Evolutionary conservation across 2,329 filamentous ascomycete genomes (phyloP).

Genomic region (Diaporthe vaccinii): DNA sequence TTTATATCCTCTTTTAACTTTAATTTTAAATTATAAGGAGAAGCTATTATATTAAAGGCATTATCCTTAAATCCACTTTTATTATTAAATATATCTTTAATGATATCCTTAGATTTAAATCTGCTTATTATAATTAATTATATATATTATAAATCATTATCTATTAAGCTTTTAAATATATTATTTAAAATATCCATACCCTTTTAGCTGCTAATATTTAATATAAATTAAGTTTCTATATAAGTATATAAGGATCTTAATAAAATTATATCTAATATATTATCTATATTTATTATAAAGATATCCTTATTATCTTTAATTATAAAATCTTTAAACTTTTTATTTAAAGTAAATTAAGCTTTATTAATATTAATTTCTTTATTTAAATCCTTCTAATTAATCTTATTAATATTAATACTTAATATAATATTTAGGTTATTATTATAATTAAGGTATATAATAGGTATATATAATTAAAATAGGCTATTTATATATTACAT

Average conservation of each 20-base stretch:
- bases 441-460: not conserved
- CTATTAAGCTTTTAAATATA: not conserved
- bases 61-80: not conserved
- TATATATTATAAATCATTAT: not conserved
- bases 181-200: not conserved
- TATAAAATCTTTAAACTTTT: not conserved
- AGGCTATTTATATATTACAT: too few relatives aligned
- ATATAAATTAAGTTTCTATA: not conserved
- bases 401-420: not conserved
- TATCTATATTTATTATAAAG: not conserved
- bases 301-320: not conserved
- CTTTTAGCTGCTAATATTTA: not conserved
- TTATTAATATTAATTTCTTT: not conserved
- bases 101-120: not conserved
- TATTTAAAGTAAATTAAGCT: not conserved
- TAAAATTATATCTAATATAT: not conserved
- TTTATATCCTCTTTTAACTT: not conserved
- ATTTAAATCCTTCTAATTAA: not conserved
- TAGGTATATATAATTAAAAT: not conserved
- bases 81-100: not conserved
- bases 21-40: not conserved
- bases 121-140: not conserved
- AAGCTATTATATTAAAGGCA: not conserved
- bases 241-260: not conserved
- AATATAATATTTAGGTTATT: not conserved